Conservation (phyloP, 1,284 basidiomycete genomes). For the Boletus sp. region DNA sequence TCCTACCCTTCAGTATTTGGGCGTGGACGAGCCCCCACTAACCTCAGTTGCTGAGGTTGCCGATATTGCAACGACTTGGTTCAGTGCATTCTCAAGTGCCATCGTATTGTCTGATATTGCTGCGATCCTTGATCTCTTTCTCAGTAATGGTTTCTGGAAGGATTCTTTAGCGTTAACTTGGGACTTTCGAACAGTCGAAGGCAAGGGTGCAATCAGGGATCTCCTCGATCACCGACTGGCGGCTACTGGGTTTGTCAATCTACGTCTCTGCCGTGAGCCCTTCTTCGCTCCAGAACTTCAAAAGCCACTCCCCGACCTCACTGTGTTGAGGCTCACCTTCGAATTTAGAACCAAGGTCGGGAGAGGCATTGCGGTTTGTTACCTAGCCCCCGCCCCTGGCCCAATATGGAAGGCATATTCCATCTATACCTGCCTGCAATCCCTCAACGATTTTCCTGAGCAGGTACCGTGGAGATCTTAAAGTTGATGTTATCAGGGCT, state of each 20-base stretch:
- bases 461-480: constrained; percentile 17
- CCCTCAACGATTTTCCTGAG: constrained; percentile 51
- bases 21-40: constrained; percentile 27
- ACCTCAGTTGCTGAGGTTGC: constrained; percentile 16
- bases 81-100: constrained; percentile 37
- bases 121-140: constrained; percentile 32
- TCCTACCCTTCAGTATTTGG: constrained; percentile 34
- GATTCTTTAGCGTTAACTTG: constrained; percentile 35
- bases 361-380: constrained; percentile 28
- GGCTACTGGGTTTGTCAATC: constrained; percentile 36
- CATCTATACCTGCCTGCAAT: constrained; percentile 51
- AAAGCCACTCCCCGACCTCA: constrained; percentile 31
- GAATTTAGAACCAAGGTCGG: constrained; percentile 32
- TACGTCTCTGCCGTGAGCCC: constrained; percentile 22
- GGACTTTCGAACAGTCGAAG: constrained; percentile 36
- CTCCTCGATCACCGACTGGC: constrained; percentile 37
- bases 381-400: constrained; percentile 23
- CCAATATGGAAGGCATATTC: constrained; percentile 36
- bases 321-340: constrained; percentile 31
- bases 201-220: constrained; percentile 27
- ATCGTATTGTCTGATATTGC: constrained; percentile 34
- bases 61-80: constrained; percentile 36
- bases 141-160: constrained; percentile 38
- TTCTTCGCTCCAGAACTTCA: constrained; percentile 28
- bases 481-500: neutral